A percentile compares a stretch with the other conserved stretches of the same genome.
Evolutionary conservation across 1,284 basidiomycete genomes (phyloP).

Genomic region (Ustilago lituana): DNA sequence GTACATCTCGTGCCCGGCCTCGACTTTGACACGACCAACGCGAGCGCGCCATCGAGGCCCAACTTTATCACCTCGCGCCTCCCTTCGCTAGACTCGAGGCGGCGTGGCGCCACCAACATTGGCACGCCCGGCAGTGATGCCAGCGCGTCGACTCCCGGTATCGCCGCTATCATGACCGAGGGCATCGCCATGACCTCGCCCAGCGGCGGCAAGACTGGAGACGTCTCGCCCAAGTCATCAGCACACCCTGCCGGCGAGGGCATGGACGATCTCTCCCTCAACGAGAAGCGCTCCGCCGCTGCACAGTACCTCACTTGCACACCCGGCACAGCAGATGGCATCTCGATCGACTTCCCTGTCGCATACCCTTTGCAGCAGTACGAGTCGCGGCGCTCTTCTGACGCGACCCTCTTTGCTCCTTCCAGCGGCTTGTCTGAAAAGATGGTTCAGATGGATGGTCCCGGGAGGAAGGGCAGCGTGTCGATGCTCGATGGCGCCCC

Average conservation of each 20-base stretch:
- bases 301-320: slow-evolving; percentile 2
- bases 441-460: slow-evolving; percentile 16
- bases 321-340: slow-evolving; percentile 11
- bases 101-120: neutral
- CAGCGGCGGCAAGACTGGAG: slow-evolving; percentile 10
- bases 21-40: slow-evolving; percentile 15
- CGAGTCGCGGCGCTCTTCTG: slow-evolving; percentile 44
- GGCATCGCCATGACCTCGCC: slow-evolving; percentile 1
- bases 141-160: neutral
- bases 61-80: slow-evolving; percentile 23
- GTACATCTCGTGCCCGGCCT: slow-evolving; percentile 4
- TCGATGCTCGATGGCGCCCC: slow-evolving; percentile 4
- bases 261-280: no score
- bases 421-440: slow-evolving; percentile 1
- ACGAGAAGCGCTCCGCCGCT: slow-evolving; percentile 12
- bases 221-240: slow-evolving; percentile 20
- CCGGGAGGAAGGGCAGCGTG: slow-evolving; percentile 2
- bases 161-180: slow-evolving; percentile 17
- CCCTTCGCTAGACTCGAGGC: slow-evolving; percentile 19
- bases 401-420: slow-evolving; percentile 38
- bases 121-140: neutral
- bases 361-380: slow-evolving; percentile 24
- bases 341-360: slow-evolving; percentile 23
- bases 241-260: neutral
- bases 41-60: slow-evolving; percentile 14